Evolutionary conservation across 768 basidiomycete genomes (phyloP).

Genomic region (Leccinum incarnatum): DNA sequence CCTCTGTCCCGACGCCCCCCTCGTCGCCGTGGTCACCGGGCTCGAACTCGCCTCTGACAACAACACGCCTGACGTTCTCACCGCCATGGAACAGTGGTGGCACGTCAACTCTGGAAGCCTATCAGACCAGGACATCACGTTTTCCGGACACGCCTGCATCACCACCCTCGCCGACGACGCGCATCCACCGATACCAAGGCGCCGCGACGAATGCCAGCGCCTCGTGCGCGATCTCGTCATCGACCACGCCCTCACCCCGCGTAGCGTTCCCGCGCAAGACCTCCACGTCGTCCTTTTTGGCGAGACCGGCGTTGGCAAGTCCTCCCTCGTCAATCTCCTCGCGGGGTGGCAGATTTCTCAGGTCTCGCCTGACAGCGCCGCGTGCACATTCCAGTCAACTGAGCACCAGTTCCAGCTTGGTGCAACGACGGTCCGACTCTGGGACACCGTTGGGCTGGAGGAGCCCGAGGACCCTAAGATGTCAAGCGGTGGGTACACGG

Average conservation of each 20-base stretch:
- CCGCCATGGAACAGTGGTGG: slow-evolving; percentile 25
- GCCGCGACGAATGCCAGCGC: slow-evolving; percentile 22
- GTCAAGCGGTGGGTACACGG: slow-evolving; percentile 17
- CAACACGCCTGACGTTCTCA: slow-evolving; percentile 4
- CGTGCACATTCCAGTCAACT: slow-evolving; percentile 30
- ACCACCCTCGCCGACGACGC: slow-evolving; percentile 22
- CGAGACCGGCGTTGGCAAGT: slow-evolving; percentile 37
- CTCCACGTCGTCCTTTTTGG: slow-evolving; percentile 40
- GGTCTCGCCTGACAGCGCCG: slow-evolving; percentile 26
- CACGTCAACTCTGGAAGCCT: slow-evolving; percentile 9
- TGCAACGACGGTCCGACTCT: slow-evolving; percentile 23
- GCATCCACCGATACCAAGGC: slow-evolving; percentile 14
- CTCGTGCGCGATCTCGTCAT: slow-evolving; percentile 25
- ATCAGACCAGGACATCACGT: slow-evolving; percentile 10
- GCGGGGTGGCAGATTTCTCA: slow-evolving; percentile 28
- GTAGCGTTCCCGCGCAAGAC: slow-evolving; percentile 16
- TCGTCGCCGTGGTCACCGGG: slow-evolving; percentile 20
- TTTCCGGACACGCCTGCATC: slow-evolving; percentile 22
- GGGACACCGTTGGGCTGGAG: slow-evolving; percentile 34
- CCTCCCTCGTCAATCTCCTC: slow-evolving; percentile 39
- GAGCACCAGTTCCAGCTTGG: slow-evolving; percentile 28
- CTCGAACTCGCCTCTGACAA: slow-evolving; percentile 13
- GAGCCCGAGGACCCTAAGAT: slow-evolving; percentile 16
- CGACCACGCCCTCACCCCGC: slow-evolving; percentile 22
- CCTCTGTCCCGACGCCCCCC: slow-evolving; percentile 16